Evolutionary conservation across 2,329 filamentous ascomycete genomes (phyloP), one percentile per base, ranked within the genome.

Genomic region (Fonsecaea erecta): DNA sequence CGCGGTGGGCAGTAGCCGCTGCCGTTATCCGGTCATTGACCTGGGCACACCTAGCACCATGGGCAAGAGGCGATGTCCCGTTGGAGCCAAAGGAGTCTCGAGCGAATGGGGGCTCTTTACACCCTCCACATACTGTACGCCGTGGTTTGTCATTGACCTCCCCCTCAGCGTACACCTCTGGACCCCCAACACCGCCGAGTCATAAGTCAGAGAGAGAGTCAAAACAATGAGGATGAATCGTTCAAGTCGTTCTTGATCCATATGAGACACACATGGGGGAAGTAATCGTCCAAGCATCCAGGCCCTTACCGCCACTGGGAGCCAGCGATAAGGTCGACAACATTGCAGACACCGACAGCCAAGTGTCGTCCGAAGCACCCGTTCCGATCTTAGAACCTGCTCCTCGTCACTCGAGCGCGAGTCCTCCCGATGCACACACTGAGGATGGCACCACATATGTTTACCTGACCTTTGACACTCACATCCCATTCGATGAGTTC

Each of bases 381-480:
- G 35, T 65, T 2, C 62, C 62, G 7, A 53, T 48, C 26, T 34
- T 66, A 16, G 66, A 66, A 52, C 56, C 57, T 35, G 34, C 59
- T 12, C 34, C 51, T 24, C 26, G 40, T 26, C 43, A 11, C 21
- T 26, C 26, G 57, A 59, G 46, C 37, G 14, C 35, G 28, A 37
- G 18, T 8, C 46, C 51, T 26, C 46, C 61, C 54, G 58, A 62
- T 18, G 24, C 30, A 16, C n/a, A 24, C n/a, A 55, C 51, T 9
- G 57, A 62, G 16, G 52, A 64, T 48, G 65, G 59, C 51, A 80
- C 89, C 62, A 77, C 82, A 16, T 85, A 85, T 74, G 81, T 83
- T 18, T 89, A 89, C 72, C 77, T 90, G 58, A 86, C 84, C 1
- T 87, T 89, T 73, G 83, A 88, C 56, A 89, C 86, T 1, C 75